phyloP scores from a whole-genome alignment of 257 asterid species.

The Primulina huaijiensis region DNA sequence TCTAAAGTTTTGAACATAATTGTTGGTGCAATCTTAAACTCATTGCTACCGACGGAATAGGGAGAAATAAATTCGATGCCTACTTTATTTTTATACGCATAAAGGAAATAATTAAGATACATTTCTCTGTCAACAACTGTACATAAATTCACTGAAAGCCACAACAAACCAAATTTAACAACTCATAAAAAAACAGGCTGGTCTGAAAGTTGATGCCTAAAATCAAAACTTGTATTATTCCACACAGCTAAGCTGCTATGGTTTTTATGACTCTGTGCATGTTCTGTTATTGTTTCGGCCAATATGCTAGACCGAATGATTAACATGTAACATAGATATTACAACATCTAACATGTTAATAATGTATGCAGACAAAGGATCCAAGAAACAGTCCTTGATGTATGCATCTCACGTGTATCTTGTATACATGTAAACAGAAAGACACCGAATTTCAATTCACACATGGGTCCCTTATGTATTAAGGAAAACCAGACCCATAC shows the following conservation, averaged over 20 bases:
- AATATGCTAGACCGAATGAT: background rate
- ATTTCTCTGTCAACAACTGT: background rate
- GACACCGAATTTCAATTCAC: background rate
- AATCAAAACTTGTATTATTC: slow-evolving; percentile 21
- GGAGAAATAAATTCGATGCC: background rate
- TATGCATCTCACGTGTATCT: too few relatives aligned
- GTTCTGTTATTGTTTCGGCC: background rate
- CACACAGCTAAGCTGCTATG: slow-evolving; percentile 40
- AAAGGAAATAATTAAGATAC: background rate
- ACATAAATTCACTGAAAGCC: background rate
- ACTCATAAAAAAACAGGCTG: slow-evolving; percentile 52
- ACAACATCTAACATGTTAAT: background rate
- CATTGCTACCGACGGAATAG: background rate
- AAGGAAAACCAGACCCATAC: slow-evolving; percentile 2
- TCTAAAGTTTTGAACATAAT: background rate
- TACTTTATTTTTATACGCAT: background rate
- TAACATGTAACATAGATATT: background rate
- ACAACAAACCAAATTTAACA: background rate
- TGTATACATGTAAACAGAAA: too few relatives aligned
- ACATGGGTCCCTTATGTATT: background rate
- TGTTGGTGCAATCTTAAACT: background rate
- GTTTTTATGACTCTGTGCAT: background rate
- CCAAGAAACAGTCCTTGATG: background rate
- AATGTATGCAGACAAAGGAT: background rate
- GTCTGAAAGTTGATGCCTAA: slow-evolving; percentile 33